phyloP scores from a whole-genome alignment of 2,329 filamentous ascomycete genomes.

The Diaporthe sp. region DNA sequence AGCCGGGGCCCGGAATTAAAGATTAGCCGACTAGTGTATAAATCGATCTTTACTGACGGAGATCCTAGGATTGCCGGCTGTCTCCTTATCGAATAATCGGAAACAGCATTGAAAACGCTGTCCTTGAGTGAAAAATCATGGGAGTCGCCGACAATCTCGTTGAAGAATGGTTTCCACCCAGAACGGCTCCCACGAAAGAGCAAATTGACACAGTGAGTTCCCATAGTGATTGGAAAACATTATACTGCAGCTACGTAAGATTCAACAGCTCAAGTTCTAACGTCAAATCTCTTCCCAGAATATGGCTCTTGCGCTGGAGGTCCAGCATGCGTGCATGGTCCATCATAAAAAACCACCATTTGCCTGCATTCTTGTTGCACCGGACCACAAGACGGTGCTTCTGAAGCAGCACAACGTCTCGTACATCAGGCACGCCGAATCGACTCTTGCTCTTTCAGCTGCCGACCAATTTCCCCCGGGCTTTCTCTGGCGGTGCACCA shows the following conservation, averaged over 20 bases:
- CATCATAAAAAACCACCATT: slow-evolving; percentile 3
- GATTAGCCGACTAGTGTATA: not conserved
- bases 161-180: slow-evolving; percentile 2
- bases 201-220: slow-evolving; percentile 14
- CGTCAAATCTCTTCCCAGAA: not conserved
- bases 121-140: not conserved
- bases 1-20: not conserved
- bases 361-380: slow-evolving; percentile 9
- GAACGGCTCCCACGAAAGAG: slow-evolving; percentile 1
- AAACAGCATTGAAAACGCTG: not conserved
- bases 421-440: slow-evolving; percentile 17
- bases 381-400: slow-evolving; percentile 21
- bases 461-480: not conserved
- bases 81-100: not conserved
- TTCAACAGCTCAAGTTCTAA: not conserved
- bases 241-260: not conserved
- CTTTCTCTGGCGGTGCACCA: slow-evolving; percentile 12
- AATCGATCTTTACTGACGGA: not conserved
- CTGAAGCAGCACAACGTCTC: slow-evolving; percentile 22
- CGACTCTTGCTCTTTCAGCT: slow-evolving; percentile 12
- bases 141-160: not conserved
- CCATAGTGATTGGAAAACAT: not conserved
- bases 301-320: not conserved
- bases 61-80: not conserved
- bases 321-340: slow-evolving; percentile 2